Base-by-base conservation (phyloP, 2,329 filamentous ascomycete species). In the Penicillium vulpinum region DNA sequence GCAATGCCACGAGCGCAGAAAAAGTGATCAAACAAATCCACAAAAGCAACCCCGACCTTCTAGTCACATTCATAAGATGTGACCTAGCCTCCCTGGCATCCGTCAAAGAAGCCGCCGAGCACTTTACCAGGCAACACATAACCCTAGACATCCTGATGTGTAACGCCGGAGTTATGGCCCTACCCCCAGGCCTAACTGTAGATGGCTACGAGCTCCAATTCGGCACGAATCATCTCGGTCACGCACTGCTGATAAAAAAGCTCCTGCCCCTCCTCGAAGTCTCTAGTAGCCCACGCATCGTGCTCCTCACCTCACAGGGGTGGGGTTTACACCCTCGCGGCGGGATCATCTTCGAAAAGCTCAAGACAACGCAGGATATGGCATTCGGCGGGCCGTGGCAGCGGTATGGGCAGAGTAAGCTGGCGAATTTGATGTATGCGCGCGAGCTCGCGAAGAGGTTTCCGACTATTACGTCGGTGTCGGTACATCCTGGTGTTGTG, bases 141-240 rank as follows among this genome's bases (percentile, higher is more conserved):
- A 70, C 72, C 6, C 69, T 82, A 2, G 79, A 82, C 59, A 72
- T 81, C 31, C 67, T 80, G 4, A 72, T 81, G 55, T 75, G 75
- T 43, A 80, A 81, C 56, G 79, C 79, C 0, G 80, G 77, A 1
- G 70, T 80, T 35, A 79, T 81, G 74, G 75, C 72, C 0, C 62
- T 60, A 18, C 71, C 76, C 4, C 67, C 75, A 0, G 70, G 57
- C 2, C 60, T 75, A 9, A 80, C 78, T 5, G 63, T 67, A 26
- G 76, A 82, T 18, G 79, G 80, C 15, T 82, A 80, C 56, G 81
- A 83, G 62, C 60, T 77, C 10, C 76, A 81, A 57, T 80, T 82
- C 56, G 79, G 75, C 1, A 79, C 75, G 2, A 83, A 83, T 54
- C 78, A 82, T 62, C 61, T 83, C 38, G 79, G 80, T 16, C 79